These are phyloP conservation scores for Cytospora paraplurivora DNA, from an alignment of 2,329 filamentous ascomycete genomes.

Conservation along the genomic window DNA sequence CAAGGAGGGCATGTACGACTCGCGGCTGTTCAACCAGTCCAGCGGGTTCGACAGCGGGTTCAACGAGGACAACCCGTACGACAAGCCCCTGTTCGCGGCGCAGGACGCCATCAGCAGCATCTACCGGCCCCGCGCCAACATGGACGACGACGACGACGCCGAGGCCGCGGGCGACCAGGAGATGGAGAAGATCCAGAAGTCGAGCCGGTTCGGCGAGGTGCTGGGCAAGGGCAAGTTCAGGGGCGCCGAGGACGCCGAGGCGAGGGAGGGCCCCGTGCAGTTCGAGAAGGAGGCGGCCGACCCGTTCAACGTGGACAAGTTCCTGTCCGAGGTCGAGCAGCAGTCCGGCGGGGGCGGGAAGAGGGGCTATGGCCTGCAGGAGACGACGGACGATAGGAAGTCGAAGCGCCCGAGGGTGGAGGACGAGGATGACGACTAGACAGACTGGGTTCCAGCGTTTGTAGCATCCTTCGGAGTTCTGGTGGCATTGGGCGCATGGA, in stretches of 20 bases:
- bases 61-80: constrained; percentile 97
- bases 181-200: constrained; percentile 85
- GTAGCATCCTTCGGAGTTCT: constrained; percentile 2
- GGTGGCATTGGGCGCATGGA: constrained; percentile 7
- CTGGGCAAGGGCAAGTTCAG: constrained; percentile 90
- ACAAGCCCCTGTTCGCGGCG: constrained; percentile 94
- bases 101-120: constrained; percentile 95
- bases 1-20: constrained; percentile 96
- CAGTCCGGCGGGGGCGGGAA: constrained; percentile 50
- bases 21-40: constrained; percentile 89
- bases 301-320: constrained; percentile 92
- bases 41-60: constrained; percentile 89
- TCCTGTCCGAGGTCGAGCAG: constrained; percentile 79
- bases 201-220: constrained; percentile 80
- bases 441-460: constrained; percentile 26
- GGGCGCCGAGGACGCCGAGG: constrained; percentile 80
- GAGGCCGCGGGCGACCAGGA: constrained; percentile 79
- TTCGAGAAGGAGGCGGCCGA: constrained; percentile 88
- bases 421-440: constrained; percentile 62
- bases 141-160: constrained; percentile 70
- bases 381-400: constrained; percentile 58
- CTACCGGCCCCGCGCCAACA: constrained; percentile 77
- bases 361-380: constrained; percentile 76
- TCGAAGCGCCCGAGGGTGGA: constrained; percentile 79
- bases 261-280: constrained; percentile 87